A percentile compares a stretch with the other conserved stretches of the same genome.
phyloP scores from a whole-genome alignment of 1,284 basidiomycete species.

The Stygiomarasmius scandens region DNA sequence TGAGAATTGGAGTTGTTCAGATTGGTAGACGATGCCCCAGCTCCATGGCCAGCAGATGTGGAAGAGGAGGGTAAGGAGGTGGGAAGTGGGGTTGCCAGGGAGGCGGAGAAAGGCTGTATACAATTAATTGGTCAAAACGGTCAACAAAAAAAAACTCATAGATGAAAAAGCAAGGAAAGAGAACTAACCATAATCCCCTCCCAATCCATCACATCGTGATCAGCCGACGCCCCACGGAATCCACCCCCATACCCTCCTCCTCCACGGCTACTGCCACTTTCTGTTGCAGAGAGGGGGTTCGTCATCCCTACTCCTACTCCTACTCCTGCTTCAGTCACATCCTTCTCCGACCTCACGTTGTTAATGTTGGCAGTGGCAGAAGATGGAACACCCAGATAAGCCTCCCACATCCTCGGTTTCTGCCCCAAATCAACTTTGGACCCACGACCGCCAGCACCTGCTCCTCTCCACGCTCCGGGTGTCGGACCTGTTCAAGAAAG shows the following conservation, averaged over 20 bases:
- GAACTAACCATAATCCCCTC: slow-evolving; percentile 2
- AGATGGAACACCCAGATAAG: background rate
- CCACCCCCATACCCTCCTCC: background rate
- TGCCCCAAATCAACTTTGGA: slow-evolving; percentile 4
- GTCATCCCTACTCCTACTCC: background rate
- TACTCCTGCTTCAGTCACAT: background rate
- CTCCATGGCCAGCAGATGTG: background rate
- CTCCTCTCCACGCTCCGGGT: background rate
- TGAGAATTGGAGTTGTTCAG: background rate
- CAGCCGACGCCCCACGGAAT: background rate
- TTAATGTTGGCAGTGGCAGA: background rate
- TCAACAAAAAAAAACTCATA: background rate
- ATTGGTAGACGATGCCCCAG: background rate
- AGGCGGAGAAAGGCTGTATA: background rate
- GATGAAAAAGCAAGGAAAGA: background rate
- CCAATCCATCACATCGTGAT: background rate
- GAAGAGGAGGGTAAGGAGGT: background rate
- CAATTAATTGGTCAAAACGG: background rate
- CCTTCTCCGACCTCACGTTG: background rate
- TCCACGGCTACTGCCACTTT: background rate
- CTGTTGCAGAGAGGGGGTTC: no score
- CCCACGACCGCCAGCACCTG: background rate
- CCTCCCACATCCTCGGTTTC: slow-evolving; percentile 14
- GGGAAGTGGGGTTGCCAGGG: background rate
- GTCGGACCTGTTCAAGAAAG: no score